A percentile compares a stretch with the other conserved stretches of the same genome.
Conservation (phyloP, 2,329 filamentous ascomycete genomes). For the Aureobasidium sp. region DNA sequence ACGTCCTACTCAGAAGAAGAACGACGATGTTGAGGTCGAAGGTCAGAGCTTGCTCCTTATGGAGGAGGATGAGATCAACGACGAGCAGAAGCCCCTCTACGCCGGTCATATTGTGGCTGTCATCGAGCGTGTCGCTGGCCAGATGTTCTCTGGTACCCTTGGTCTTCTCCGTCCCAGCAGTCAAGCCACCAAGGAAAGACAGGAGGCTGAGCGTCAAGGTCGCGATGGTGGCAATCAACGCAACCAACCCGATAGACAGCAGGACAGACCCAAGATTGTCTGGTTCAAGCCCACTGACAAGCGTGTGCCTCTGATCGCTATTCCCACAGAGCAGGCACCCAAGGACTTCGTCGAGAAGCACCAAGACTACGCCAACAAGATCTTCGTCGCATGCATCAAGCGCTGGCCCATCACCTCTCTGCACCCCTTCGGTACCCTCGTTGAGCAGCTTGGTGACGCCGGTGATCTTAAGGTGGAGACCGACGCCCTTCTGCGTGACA, state of each 20-base stretch:
- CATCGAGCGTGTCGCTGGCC: constrained; percentile 90
- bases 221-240: constrained; percentile 71
- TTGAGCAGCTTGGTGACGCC: constrained; percentile 95
- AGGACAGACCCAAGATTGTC: constrained; percentile 98
- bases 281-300: constrained; percentile 99
- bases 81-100: constrained; percentile 95
- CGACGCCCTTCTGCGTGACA: constrained; percentile 91
- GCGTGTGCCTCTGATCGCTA: constrained; percentile 94
- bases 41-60: constrained; percentile 94
- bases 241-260: constrained; percentile 71
- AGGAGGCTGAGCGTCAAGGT: constrained; percentile 90
- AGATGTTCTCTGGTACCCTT: constrained; percentile 96
- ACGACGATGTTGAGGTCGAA: constrained; percentile 97
- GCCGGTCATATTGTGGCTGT: constrained; percentile 96
- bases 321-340: constrained; percentile 94
- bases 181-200: constrained; percentile 98
- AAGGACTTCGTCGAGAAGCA: constrained; percentile 98
- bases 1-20: constrained; percentile 98
- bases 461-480: constrained; percentile 96
- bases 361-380: constrained; percentile 93
- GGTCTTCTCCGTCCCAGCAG: constrained; percentile 91
- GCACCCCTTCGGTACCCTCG: constrained; percentile 94
- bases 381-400: constrained; percentile 99
- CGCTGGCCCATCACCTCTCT: constrained; percentile 99
- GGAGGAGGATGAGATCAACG: constrained; percentile 97